Evolutionary conservation across 345 rosid species (phyloP).

Genomic region (Lepidium didymum): DNA sequence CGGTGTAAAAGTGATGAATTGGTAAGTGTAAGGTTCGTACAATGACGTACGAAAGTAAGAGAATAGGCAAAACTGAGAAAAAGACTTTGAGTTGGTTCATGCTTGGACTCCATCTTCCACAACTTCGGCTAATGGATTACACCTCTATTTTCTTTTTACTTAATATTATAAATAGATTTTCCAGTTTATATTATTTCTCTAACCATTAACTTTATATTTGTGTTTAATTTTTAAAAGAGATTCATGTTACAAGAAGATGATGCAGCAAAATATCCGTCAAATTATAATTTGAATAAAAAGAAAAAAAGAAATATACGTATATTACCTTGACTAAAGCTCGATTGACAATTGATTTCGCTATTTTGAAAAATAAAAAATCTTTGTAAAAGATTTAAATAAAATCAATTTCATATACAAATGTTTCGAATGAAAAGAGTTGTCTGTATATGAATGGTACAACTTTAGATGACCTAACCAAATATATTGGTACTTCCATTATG

Average conservation of each 20-base stretch:
- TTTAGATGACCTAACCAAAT: slow-evolving; percentile 26
- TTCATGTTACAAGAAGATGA: slow-evolving; percentile 1
- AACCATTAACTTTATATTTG: background rate
- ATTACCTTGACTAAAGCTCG: background rate
- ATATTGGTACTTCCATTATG: slow-evolving; percentile 6
- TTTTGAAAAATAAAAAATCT: too few species aligned
- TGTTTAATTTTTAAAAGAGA: background rate
- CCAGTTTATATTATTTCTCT: slow-evolving; percentile 14
- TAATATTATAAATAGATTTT: background rate
- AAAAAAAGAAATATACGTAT: background rate
- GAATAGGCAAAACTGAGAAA: slow-evolving; percentile 19
- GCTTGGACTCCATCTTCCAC: slow-evolving; percentile 36
- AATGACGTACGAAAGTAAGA: slow-evolving; percentile 21
- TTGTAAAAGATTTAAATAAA: too few species aligned
- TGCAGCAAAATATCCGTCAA: slow-evolving; percentile 10
- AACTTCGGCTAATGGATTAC: slow-evolving; percentile 32
- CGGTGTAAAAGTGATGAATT: background rate
- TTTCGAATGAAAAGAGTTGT: background rate
- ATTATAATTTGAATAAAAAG: background rate
- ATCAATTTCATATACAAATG: background rate
- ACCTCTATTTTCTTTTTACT: slow-evolving; percentile 8
- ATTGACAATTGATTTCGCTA: too few species aligned
- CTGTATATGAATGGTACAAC: slow-evolving; percentile 2
- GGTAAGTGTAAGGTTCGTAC: slow-evolving; percentile 12
- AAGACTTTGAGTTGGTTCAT: slow-evolving; percentile 25